Evolutionary conservation across 768 basidiomycete species (phyloP), one percentile per base, ranked within the genome.

Genomic region (Hemileccinum rubropunctum): DNA sequence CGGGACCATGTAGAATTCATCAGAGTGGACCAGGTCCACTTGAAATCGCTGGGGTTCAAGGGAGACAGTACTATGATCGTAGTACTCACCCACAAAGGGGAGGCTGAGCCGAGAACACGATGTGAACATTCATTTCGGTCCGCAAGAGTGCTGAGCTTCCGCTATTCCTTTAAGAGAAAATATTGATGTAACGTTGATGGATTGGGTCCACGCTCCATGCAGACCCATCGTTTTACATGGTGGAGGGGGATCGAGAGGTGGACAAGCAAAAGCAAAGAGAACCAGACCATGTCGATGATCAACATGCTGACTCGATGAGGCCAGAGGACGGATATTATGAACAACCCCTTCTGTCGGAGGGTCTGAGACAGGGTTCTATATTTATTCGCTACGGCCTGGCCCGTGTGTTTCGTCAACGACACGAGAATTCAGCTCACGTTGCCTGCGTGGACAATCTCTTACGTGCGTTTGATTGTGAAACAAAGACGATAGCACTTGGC

Each of bases 381-480:
- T 51, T 23, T 21, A 35, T 13, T 37, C 41, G 42, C 33, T n/a
- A n/a, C n/a, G n/a, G n/a, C n/a, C n/a, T 46, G 42, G 35, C 6
- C 33, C 33, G 39, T 35, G 27, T 18, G 38, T 40, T 38, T 23
- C 47, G 51, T 21, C 54, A 45, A 32, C 15, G 37, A 23, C 27
- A 2, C 38, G 14, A 23, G 15, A 17, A 26, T 27, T 38, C 30
- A 46, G 21, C 21, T 35, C 39, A 26, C 14, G 17, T 28, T 27
- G 32, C 37, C 30, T 42, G 20, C 17, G 5, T n/a, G 14, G 33
- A 28, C 8, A 14, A 11, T n/a, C 28, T 17, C 6, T 23, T 36
- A 23, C 23, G 4, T 30, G n/a, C n/a, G n/a, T n/a, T n/a, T n/a
- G n/a, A n/a, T 28, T 20, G 32, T 42, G 50, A 62, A 59, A 56